A percentile compares a stretch with the other conserved stretches of the same genome.
Evolutionary conservation across 2,329 filamentous ascomycete genomes (phyloP).

Genomic region (Rhynchosporium agropyri): DNA sequence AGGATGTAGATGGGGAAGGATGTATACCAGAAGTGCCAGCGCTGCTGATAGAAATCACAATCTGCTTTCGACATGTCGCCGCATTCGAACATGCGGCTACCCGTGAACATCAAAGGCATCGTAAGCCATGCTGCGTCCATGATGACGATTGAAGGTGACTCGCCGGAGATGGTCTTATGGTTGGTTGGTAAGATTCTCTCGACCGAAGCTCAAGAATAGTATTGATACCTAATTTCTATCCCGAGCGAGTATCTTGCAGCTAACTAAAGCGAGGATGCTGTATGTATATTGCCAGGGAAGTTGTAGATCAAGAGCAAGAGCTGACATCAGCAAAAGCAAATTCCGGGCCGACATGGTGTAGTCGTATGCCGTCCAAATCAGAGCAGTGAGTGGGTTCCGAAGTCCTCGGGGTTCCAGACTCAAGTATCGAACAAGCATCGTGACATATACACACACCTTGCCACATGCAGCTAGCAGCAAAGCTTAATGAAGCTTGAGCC

Average conservation of each 20-base stretch:
- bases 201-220: not conserved
- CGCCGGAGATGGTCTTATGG: not conserved
- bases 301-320: too few relatives aligned
- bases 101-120: conserved; percentile 47
- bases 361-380: too few relatives aligned
- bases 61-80: conserved; percentile 44
- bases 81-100: conserved; percentile 38
- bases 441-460: not conserved
- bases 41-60: conserved; percentile 50
- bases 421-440: not conserved
- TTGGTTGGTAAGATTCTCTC: not conserved
- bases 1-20: conserved; percentile 11
- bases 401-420: too few relatives aligned
- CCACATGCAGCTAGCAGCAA: not conserved
- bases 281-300: too few relatives aligned
- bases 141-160: not conserved
- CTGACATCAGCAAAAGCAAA: too few relatives aligned
- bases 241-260: too few relatives aligned
- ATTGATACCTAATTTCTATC: too few relatives aligned
- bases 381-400: too few relatives aligned
- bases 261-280: too few relatives aligned
- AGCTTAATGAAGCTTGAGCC: not conserved
- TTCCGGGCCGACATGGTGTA: too few relatives aligned
- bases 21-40: conserved; percentile 53
- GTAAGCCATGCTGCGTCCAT: conserved; percentile 44